Evolutionary conservation across 2,329 filamentous ascomycete genomes (phyloP), one percentile per base, ranked within the genome.

Genomic region (Boeremia lycopersici): DNA sequence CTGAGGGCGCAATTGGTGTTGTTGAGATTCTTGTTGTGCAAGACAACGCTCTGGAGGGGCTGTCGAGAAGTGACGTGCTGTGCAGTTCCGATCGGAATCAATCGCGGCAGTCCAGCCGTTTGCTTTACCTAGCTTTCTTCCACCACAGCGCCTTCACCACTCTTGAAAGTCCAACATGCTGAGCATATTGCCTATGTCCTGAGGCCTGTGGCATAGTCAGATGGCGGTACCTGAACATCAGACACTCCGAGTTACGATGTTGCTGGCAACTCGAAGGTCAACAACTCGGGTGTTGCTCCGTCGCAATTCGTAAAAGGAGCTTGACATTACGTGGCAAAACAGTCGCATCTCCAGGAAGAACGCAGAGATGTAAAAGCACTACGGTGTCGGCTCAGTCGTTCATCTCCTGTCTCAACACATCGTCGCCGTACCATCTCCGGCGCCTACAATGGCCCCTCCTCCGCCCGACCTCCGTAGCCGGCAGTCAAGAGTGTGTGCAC

Each of bases 381-480:
- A 13, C 39, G 40, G 12, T 17, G 11, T 29, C 40, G 45, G 49
- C 42, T 11, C 13, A 42, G 10, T 19, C 23, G 40, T 41, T 25
- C 51, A 54, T 49, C 26, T 29, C 44, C 48, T 13, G 35, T 19
- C 50, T 39, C 36, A 35, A 53, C 47, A 48, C 29, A 19, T 31
- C 41, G 49, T 48, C 42, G 49, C 50, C 44, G 44, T 38, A 53
- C n/a, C 51, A 50, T 51, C 46, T 56, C 63, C 57, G 59, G 52
- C 36, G 40, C 35, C 33, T 51, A 42, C 54, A 48, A 56, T 64
- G 63, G 60, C 67, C 65, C 68, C 69, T 64, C 65, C 64, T 54
- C 60, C 63, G 62, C 65, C 69, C 65, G 67, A 62, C 56, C 48
- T 64, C 69, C 66, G 62, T 53, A 62, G 45, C 62, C 63, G 59